Percentiles rank a stretch among this genome's conserved stretches.
These are phyloP conservation scores for Scenedesmus sp. DNA, from an alignment of 163 green algal species.

Conservation along the genomic window DNA sequence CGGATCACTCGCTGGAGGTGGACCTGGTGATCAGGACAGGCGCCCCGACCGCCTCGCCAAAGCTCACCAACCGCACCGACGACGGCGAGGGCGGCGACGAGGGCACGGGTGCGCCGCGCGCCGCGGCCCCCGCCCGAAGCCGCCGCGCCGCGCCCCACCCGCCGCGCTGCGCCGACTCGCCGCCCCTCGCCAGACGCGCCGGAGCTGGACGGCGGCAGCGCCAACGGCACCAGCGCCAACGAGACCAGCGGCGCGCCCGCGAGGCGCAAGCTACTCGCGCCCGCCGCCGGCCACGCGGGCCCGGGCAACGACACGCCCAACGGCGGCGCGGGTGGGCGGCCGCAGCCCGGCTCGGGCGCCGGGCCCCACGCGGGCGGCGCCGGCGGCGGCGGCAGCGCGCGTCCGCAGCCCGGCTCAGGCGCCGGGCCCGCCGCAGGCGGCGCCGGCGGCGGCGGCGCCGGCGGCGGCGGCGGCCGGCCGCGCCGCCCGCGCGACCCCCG, in stretches of 20 bases:
- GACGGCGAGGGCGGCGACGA: too few relatives aligned
- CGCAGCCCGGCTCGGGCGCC: too few relatives aligned
- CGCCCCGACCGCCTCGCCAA: neutral
- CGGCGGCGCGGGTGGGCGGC: too few relatives aligned
- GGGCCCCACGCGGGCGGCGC: neutral
- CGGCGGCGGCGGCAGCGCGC: constrained; percentile 1
- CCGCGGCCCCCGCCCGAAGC: too few relatives aligned
- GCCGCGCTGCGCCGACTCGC: too few relatives aligned
- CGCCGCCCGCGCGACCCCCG: neutral
- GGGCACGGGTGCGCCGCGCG: too few relatives aligned
- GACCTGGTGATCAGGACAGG: constrained; percentile 1
- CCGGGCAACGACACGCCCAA: neutral
- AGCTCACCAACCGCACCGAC: too few relatives aligned
- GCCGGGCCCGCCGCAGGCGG: too few relatives aligned
- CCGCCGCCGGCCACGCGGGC: neutral
- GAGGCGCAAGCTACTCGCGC: neutral
- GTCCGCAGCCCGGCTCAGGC: too few relatives aligned
- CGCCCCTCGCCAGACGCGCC: neutral
- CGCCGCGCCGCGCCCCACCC: too few relatives aligned
- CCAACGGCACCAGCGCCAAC: neutral
- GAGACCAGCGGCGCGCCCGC: neutral
- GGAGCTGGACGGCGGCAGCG: neutral
- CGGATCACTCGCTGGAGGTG: constrained; percentile 2
- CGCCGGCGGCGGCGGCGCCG: neutral
- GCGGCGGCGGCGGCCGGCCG: neutral